phyloP scores from a whole-genome alignment of 495 filamentous ascomycete genomes.

The Hyaloscypha finlandica region DNA sequence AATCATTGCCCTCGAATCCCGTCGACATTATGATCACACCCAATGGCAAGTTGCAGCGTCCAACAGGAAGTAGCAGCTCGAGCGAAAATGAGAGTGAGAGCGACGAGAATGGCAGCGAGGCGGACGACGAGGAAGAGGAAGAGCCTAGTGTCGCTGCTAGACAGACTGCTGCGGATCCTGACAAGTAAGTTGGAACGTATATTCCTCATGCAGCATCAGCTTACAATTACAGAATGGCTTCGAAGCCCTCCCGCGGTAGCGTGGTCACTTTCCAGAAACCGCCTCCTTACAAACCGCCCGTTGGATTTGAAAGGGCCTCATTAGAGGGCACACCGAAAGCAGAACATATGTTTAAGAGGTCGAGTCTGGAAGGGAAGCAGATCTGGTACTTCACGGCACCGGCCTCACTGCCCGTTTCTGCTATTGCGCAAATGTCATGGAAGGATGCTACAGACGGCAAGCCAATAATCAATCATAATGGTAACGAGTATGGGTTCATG shows the following conservation, averaged over 20 bases:
- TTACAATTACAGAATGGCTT: slow-evolving; percentile 2
- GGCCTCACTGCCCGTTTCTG: slow-evolving; percentile 43
- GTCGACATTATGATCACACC: background rate
- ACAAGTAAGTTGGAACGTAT: slow-evolving; percentile 22
- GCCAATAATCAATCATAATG: slow-evolving; percentile 40
- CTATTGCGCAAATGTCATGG: slow-evolving; percentile 43
- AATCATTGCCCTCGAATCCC: slow-evolving; percentile 21
- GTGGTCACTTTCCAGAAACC: slow-evolving; percentile 30
- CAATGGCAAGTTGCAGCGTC: slow-evolving; percentile 18
- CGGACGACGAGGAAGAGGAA: slow-evolving; percentile 27
- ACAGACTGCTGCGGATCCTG: slow-evolving; percentile 21
- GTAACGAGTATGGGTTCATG: slow-evolving; percentile 49
- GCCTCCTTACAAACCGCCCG: slow-evolving; percentile 37
- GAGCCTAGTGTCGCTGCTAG: slow-evolving; percentile 34
- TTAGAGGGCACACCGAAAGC: slow-evolving; percentile 7
- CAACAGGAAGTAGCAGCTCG: slow-evolving; percentile 29
- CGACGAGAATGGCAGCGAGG: slow-evolving; percentile 30
- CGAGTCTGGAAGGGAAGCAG: slow-evolving; percentile 47
- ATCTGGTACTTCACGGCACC: slow-evolving; percentile 60
- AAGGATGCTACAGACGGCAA: slow-evolving; percentile 37
- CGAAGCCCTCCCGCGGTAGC: background rate
- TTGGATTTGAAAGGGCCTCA: slow-evolving; percentile 38
- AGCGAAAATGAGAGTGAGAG: slow-evolving; percentile 41
- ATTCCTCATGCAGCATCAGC: background rate
- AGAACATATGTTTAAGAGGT: slow-evolving; percentile 25